Conservation (phyloP, 2,329 filamentous ascomycete species). For the Trichoderma arundinaceum region DNA sequence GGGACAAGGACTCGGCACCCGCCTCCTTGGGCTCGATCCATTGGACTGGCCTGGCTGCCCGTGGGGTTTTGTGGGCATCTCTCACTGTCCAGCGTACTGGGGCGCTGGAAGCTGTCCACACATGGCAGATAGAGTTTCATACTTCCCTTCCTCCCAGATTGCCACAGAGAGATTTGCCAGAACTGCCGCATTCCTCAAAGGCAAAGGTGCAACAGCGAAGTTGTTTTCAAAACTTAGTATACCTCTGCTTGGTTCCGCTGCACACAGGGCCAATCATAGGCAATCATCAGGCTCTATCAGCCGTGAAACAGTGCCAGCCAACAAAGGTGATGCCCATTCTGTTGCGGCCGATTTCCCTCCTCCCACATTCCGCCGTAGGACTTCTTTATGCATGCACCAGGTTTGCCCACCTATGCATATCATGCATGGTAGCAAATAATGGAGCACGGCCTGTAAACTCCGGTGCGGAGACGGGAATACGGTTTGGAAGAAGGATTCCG, state of each 20-base stretch:
- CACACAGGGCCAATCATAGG: background rate
- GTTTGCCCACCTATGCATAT: background rate
- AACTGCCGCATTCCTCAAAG: slow-evolving; percentile 16
- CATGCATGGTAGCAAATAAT: background rate
- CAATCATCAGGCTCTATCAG: background rate
- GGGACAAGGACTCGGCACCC: background rate
- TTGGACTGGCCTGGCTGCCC: background rate
- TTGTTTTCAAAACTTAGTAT: no score
- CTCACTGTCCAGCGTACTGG: background rate
- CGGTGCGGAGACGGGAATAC: slow-evolving; percentile 14
- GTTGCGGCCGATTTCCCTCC: background rate
- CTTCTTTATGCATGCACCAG: background rate
- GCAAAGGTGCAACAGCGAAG: background rate
- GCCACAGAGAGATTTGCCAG: background rate
- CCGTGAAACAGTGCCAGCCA: background rate
- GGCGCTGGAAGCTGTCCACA: slow-evolving; percentile 12
- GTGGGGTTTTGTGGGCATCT: no score
- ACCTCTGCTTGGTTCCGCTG: background rate
- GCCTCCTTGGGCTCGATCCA: background rate
- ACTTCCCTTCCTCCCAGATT: slow-evolving; percentile 10
- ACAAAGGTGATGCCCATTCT: background rate
- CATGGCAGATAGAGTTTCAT: slow-evolving; percentile 26
- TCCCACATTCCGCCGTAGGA: background rate
- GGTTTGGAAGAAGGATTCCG: background rate
- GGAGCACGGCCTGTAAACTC: background rate